These are phyloP conservation scores for Aspergillus baeticus DNA, from an alignment of 495 filamentous ascomycete genomes.

Conservation along the genomic window DNA sequence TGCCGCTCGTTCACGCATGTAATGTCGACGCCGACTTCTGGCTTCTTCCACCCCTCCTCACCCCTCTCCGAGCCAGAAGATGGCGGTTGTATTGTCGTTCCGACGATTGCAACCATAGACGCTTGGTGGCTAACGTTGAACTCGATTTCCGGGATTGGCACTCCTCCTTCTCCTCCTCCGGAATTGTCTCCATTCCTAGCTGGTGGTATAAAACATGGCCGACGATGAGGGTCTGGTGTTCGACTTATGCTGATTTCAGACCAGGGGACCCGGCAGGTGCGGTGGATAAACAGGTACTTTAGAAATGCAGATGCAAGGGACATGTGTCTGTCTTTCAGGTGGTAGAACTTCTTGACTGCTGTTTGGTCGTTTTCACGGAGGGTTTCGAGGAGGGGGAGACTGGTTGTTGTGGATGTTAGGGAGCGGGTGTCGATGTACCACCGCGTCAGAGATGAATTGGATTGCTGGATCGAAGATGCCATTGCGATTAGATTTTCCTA, in stretches of 20 bases:
- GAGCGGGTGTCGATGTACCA: conserved; percentile 48
- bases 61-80: not conserved
- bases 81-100: conserved; percentile 30
- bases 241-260: conserved; percentile 57
- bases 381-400: conserved; percentile 38
- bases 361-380: conserved; percentile 36
- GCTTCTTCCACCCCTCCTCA: conserved; percentile 15
- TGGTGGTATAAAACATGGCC: conserved; percentile 56
- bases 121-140: conserved; percentile 93
- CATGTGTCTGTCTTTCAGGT: conserved; percentile 43
- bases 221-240: conserved; percentile 57
- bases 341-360: conserved; percentile 36
- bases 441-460: conserved; percentile 22
- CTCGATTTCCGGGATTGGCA: conserved; percentile 44
- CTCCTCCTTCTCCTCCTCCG: conserved; percentile 11
- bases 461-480: conserved; percentile 3
- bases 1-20: conserved; percentile 70
- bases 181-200: conserved; percentile 7
- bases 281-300: conserved; percentile 72
- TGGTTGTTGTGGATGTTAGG: conserved; percentile 27
- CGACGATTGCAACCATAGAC: conserved; percentile 67
- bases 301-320: conserved; percentile 72
- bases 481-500: conserved; percentile 10
- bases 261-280: conserved; percentile 66
- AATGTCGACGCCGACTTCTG: conserved; percentile 64